These are phyloP conservation scores for Pulicaria dysenterica DNA, from an alignment of 129 eudicot species.

Conservation along the genomic window DNA sequence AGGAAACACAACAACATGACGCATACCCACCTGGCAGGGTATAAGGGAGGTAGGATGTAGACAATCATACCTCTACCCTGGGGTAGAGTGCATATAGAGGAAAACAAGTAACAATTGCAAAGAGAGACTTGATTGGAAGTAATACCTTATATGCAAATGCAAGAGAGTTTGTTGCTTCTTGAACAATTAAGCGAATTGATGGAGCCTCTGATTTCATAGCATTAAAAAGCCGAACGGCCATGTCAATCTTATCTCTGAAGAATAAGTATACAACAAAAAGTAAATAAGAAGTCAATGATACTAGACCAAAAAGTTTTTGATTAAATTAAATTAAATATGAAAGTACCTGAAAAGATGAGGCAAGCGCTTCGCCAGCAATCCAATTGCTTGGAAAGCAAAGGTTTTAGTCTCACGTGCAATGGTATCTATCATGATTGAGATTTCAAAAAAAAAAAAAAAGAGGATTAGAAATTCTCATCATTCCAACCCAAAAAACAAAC, in stretches of 20 bases:
- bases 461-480: conserved; percentile 8
- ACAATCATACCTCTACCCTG: too few species aligned
- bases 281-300: conserved; percentile 11
- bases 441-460: conserved; percentile 23
- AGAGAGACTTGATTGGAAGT: conserved; percentile 6
- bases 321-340: conserved; percentile 11
- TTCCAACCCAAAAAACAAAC: conserved; percentile 17
- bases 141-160: conserved; percentile 83
- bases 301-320: conserved; percentile 1
- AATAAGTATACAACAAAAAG: conserved; percentile 21
- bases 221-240: conserved; percentile 89
- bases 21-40: too few species aligned
- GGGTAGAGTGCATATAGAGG: neutral
- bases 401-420: conserved; percentile 76
- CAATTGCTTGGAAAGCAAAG: conserved; percentile 92
- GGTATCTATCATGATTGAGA: conserved; percentile 51
- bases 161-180: conserved; percentile 91
- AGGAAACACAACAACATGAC: too few species aligned
- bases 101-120: conserved; percentile 20
- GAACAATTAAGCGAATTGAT: conserved; percentile 72
- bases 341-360: conserved; percentile 88
- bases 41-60: too few species aligned
- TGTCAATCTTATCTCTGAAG: conserved; percentile 77
- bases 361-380: conserved; percentile 87
- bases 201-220: conserved; percentile 82